phyloP scores from a whole-genome alignment of 2,329 filamentous ascomycete species.

The Dactylella cylindrospora region DNA sequence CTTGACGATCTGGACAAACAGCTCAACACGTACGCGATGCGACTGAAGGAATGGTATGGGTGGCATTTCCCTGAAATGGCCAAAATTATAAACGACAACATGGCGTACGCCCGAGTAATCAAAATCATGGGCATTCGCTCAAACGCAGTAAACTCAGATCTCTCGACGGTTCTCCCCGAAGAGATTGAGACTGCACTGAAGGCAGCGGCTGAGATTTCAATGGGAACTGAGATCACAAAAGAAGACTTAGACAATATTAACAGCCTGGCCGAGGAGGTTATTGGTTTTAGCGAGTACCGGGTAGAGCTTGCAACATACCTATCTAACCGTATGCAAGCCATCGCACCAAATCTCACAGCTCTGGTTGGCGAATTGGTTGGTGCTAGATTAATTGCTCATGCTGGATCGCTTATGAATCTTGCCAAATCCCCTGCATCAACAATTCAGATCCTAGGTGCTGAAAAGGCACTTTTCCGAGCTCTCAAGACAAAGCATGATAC shows the following conservation, averaged over 20 bases:
- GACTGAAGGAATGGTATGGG: conserved; percentile 99
- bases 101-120: conserved; percentile 87
- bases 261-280: conserved; percentile 87
- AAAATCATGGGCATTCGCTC: conserved; percentile 85
- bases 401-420: conserved; percentile 89
- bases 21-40: conserved; percentile 97
- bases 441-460: conserved; percentile 95
- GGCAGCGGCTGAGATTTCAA: conserved; percentile 90
- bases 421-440: conserved; percentile 94
- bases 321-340: conserved; percentile 89
- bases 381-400: conserved; percentile 89
- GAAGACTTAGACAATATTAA: conserved; percentile 93
- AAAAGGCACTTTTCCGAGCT: conserved; percentile 97
- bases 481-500: conserved; percentile 99
- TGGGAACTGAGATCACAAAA: conserved; percentile 94
- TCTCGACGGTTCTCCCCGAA: conserved; percentile 89
- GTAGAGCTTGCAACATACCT: conserved; percentile 85
- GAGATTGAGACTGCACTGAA: conserved; percentile 92
- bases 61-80: conserved; percentile 99
- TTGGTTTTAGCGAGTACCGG: conserved; percentile 87
- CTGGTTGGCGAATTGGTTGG: conserved; percentile 92
- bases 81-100: conserved; percentile 94
- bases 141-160: conserved; percentile 72
- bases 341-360: conserved; percentile 91
- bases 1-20: conserved; percentile 98